phyloP scores from a whole-genome alignment of 805 yeast species.

The Metschnikowia cubensis region DNA sequence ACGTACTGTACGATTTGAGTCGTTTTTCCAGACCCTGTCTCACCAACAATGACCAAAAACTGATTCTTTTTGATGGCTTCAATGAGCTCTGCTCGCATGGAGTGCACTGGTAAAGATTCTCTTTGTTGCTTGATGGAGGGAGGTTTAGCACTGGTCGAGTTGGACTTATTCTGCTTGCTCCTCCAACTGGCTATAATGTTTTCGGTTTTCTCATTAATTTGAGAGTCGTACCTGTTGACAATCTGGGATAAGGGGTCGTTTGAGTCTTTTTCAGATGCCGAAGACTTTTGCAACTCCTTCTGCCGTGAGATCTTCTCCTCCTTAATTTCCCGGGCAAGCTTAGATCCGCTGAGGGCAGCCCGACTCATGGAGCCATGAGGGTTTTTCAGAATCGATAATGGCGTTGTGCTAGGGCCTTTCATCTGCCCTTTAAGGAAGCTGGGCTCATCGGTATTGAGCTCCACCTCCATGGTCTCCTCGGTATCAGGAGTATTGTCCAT shows the following conservation, averaged over 20 bases:
- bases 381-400: conserved; percentile 57
- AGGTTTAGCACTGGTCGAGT: not conserved
- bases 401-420: conserved; percentile 34
- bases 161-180: conserved; percentile 11
- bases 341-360: conserved; percentile 74
- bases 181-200: conserved; percentile 15
- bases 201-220: conserved; percentile 9
- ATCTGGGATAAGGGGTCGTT: conserved; percentile 10
- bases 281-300: conserved; percentile 42
- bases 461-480: conserved; percentile 62
- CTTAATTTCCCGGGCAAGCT: conserved; percentile 58
- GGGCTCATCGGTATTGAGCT: conserved; percentile 66
- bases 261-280: conserved; percentile 6
- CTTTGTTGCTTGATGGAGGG: conserved; percentile 36
- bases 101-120: conserved; percentile 65
- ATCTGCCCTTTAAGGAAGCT: conserved; percentile 62
- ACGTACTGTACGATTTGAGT: conserved; percentile 42
- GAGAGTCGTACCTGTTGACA: conserved; percentile 7
- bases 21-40: conserved; percentile 66
- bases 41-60: conserved; percentile 83
- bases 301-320: conserved; percentile 52
- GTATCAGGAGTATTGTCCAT: conserved; percentile 22
- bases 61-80: conserved; percentile 67
- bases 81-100: conserved; percentile 55
- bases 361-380: conserved; percentile 78